A percentile compares a stretch with the other conserved stretches of the same genome.
phyloP scores from a whole-genome alignment of 1,139 yeast genomes.

The Yarrowia galli region DNA sequence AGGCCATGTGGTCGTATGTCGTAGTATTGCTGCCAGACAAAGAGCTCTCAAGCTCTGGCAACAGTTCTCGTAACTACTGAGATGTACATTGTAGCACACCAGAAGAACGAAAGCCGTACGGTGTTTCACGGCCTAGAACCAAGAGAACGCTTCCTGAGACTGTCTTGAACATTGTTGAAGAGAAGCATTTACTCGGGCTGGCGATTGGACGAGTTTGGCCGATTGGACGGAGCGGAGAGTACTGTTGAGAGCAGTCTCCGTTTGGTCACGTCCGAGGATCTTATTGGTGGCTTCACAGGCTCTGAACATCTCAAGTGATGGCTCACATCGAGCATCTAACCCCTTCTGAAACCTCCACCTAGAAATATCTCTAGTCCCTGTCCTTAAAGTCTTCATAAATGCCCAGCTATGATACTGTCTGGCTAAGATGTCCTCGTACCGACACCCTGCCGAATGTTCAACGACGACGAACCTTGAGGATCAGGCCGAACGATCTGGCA shows the following conservation, averaged over 20 bases:
- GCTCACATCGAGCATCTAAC: too few species aligned
- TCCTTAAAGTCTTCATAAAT: too few species aligned
- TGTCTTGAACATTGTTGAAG: not conserved
- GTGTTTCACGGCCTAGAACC: not conserved
- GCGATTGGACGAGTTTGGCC: too few species aligned
- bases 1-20: not conserved
- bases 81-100: not conserved
- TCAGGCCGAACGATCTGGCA: constrained; percentile 4
- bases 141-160: not conserved
- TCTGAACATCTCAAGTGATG: too few species aligned
- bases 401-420: too few species aligned
- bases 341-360: too few species aligned
- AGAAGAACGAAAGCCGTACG: not conserved
- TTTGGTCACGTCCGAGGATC: too few species aligned
- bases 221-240: too few species aligned
- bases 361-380: too few species aligned
- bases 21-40: not conserved
- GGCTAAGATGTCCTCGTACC: too few species aligned
- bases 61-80: not conserved
- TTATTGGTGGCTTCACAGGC: too few species aligned
- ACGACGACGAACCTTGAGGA: not conserved
- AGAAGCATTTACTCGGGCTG: not conserved
- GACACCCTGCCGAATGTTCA: not conserved
- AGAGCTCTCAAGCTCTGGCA: not conserved
- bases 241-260: too few species aligned